Percentiles rank a stretch among this genome's conserved stretches.
Evolutionary conservation across 1,139 yeast genomes (phyloP).

Genomic region (Nakaseomyces kungkrabaensis): DNA sequence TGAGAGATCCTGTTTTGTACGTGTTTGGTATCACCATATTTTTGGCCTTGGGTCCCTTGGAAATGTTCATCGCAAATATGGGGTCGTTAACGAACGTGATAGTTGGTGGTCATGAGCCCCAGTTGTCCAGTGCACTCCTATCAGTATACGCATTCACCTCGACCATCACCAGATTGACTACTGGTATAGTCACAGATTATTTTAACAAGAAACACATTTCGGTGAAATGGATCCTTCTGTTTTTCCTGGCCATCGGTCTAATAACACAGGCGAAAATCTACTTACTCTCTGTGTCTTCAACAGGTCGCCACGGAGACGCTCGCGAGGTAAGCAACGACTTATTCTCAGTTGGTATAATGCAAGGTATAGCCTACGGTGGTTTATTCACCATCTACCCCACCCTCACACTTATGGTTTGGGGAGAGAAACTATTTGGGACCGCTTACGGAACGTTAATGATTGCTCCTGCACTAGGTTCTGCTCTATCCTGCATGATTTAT

Average conservation of each 20-base stretch:
- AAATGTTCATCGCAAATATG: constrained; percentile 77
- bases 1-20: constrained; percentile 53
- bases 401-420: constrained; percentile 76
- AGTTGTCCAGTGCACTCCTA: constrained; percentile 38
- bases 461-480: constrained; percentile 84
- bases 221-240: constrained; percentile 38
- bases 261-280: constrained; percentile 34
- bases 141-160: constrained; percentile 47
- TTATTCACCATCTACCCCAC: constrained; percentile 81
- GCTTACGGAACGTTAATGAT: constrained; percentile 88
- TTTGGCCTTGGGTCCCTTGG: constrained; percentile 74
- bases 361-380: constrained; percentile 76
- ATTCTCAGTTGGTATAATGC: constrained; percentile 35
- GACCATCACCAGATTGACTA: constrained; percentile 51
- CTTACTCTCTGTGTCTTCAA: constrained; percentile 9
- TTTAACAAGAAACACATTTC: constrained; percentile 30
- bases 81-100: constrained; percentile 44
- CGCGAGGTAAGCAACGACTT: constrained; percentile 4
- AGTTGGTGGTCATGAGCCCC: constrained; percentile 8
- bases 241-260: constrained; percentile 36
- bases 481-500: constrained; percentile 59
- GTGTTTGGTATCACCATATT: constrained; percentile 53
- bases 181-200: constrained; percentile 62
- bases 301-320: background rate
- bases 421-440: constrained; percentile 79